Conservation (phyloP, 2,329 filamentous ascomycete species). For the Nemania bipapillata region DNA sequence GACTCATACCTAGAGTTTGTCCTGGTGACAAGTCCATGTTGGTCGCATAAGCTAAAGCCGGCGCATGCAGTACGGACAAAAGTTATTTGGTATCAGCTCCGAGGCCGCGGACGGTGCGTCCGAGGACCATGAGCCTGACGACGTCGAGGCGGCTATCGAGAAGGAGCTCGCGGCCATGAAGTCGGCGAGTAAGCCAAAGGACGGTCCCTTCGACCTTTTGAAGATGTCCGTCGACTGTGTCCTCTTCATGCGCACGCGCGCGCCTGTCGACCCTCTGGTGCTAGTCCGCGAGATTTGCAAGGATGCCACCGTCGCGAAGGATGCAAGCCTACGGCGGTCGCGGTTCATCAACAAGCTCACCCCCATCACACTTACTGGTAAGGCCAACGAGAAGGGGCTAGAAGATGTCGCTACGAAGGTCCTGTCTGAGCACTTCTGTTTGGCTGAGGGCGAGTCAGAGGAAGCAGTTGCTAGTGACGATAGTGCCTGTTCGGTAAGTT, state of each 20-base stretch:
- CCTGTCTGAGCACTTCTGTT: slow-evolving; percentile 70
- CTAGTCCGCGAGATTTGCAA: slow-evolving; percentile 66
- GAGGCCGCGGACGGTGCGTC: slow-evolving; percentile 51
- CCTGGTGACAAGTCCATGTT: not conserved
- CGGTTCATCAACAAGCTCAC: slow-evolving; percentile 70
- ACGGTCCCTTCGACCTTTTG: slow-evolving; percentile 62
- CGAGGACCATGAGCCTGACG: slow-evolving; percentile 59
- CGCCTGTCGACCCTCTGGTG: slow-evolving; percentile 66
- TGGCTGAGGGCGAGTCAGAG: slow-evolving; percentile 49
- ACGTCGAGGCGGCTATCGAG: slow-evolving; percentile 78
- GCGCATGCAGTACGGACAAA: slow-evolving; percentile 69
- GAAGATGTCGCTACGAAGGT: slow-evolving; percentile 72
- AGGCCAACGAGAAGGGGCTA: slow-evolving; percentile 75
- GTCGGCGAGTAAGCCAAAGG: slow-evolving; percentile 55
- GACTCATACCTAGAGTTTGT: not conserved
- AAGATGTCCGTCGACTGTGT: slow-evolving; percentile 70
- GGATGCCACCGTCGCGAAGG: slow-evolving; percentile 60
- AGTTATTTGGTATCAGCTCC: slow-evolving; percentile 64
- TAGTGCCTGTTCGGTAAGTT: slow-evolving; percentile 57
- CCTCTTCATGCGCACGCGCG: slow-evolving; percentile 68
- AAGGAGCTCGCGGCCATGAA: slow-evolving; percentile 76
- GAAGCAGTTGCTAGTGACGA: slow-evolving; percentile 33
- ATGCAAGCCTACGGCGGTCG: slow-evolving; percentile 59
- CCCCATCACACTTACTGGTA: slow-evolving; percentile 62
- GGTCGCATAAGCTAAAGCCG: slow-evolving; percentile 37